Evolutionary conservation across 805 yeast genomes (phyloP).

Genomic region (Metschnikowia kunwiensis): DNA sequence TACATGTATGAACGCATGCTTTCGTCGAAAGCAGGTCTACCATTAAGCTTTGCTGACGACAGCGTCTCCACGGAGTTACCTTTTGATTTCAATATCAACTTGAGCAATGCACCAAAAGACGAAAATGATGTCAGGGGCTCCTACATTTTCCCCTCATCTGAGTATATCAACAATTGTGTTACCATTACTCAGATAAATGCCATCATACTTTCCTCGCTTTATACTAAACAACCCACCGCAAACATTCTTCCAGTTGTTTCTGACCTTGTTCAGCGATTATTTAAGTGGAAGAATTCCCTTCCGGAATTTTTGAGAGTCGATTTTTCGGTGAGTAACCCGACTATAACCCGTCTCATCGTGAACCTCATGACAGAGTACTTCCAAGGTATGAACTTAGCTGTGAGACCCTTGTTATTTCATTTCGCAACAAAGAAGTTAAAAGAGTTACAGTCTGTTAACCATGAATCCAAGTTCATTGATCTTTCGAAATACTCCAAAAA

Average conservation of each 20-base stretch:
- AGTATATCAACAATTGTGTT: constrained; percentile 71
- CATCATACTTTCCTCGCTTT: constrained; percentile 61
- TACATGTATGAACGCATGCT: constrained; percentile 65
- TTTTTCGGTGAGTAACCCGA: constrained; percentile 50
- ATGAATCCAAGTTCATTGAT: constrained; percentile 54
- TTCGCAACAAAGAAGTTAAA: constrained; percentile 67
- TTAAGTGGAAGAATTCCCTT: constrained; percentile 63
- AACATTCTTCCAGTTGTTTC: constrained; percentile 73
- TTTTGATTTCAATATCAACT: constrained; percentile 61
- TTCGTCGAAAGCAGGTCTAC: constrained; percentile 78
- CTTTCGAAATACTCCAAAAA: constrained; percentile 65
- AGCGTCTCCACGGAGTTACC: constrained; percentile 79
- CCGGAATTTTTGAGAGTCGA: constrained; percentile 67
- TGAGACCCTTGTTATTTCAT: constrained; percentile 72
- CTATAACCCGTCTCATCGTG: constrained; percentile 62
- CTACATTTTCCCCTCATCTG: constrained; percentile 77
- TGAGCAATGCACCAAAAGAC: constrained; percentile 33
- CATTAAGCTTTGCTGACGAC: constrained; percentile 74
- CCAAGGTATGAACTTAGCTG: constrained; percentile 78
- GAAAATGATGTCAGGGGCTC: constrained; percentile 56
- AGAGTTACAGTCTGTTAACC: constrained; percentile 39
- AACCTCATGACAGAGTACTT: constrained; percentile 80
- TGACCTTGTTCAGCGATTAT: constrained; percentile 61
- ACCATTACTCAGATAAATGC: constrained; percentile 78
- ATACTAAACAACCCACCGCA: constrained; percentile 73